Conservation (phyloP, 495 filamentous ascomycete genomes). For the Recurvomyces mirabilis region DNA sequence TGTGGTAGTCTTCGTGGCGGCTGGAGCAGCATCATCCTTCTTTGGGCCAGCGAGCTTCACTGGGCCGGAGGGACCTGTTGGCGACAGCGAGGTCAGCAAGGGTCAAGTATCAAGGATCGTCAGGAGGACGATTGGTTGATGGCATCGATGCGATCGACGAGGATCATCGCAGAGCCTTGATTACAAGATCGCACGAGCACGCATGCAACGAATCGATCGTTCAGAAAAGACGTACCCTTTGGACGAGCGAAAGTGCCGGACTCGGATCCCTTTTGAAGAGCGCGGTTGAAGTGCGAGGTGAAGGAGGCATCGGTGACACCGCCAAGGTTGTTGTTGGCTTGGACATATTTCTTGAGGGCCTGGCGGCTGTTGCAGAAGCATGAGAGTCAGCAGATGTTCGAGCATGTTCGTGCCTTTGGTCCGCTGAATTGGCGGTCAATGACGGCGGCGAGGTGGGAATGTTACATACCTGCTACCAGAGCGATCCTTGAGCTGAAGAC, state of each 20-base stretch:
- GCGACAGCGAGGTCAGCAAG: conserved; percentile 33
- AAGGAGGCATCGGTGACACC: conserved; percentile 60
- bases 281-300: conserved; percentile 86
- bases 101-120: not conserved
- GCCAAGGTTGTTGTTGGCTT: conserved; percentile 81
- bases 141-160: not conserved
- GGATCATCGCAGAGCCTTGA: not conserved
- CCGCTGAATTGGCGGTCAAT: conserved; percentile 4
- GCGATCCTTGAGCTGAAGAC: conserved; percentile 50
- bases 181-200: not conserved
- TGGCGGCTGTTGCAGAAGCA: conserved; percentile 56
- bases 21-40: conserved; percentile 10
- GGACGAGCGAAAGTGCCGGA: conserved; percentile 83
- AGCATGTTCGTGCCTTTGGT: conserved; percentile 13
- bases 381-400: conserved; percentile 26
- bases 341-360: conserved; percentile 96
- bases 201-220: not conserved
- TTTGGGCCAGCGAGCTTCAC: conserved; percentile 94
- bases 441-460: conserved; percentile 22
- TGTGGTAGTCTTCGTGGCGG: conserved; percentile 22
- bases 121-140: not conserved
- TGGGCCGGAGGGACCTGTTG: conserved; percentile 72
- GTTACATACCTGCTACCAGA: conserved; percentile 51
- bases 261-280: conserved; percentile 78
- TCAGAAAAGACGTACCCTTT: conserved; percentile 61